A percentile compares a stretch with the other conserved stretches of the same genome.
phyloP scores from a whole-genome alignment of 192 early-diverging fungal species.

The Spizellomyces sp. region DNA sequence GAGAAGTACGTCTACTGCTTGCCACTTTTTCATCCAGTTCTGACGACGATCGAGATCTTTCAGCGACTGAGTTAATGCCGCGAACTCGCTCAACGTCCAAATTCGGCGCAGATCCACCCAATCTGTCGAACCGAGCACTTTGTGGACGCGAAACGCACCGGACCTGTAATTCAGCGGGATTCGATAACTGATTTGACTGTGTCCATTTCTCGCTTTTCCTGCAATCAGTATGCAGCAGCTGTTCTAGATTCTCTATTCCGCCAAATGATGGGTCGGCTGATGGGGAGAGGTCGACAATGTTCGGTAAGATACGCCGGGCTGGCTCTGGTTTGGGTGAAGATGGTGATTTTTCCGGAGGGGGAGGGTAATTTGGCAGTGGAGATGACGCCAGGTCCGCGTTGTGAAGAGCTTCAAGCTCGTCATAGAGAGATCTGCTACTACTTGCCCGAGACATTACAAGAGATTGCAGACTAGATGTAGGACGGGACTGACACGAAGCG shows the following conservation, averaged over 20 bases:
- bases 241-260: neutral
- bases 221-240: neutral
- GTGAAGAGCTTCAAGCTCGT: neutral
- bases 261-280: neutral
- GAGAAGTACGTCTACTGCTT: neutral
- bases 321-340: neutral
- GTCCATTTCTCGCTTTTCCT: neutral
- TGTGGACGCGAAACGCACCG: no score
- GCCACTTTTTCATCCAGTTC: neutral
- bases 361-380: neutral
- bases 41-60: neutral
- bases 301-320: neutral
- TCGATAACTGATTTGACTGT: neutral
- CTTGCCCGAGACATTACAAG: neutral
- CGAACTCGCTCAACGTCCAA: no score
- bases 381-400: neutral
- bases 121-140: no score
- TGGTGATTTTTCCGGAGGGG: neutral
- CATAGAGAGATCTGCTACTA: neutral
- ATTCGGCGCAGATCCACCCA: no score
- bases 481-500: neutral
- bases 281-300: neutral
- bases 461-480: neutral
- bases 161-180: neutral
- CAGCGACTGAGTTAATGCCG: no score